A percentile compares a stretch with the other conserved stretches of the same genome.
phyloP scores from a whole-genome alignment of 345 rosid genomes.

The Odontarrhena argentea region DNA sequence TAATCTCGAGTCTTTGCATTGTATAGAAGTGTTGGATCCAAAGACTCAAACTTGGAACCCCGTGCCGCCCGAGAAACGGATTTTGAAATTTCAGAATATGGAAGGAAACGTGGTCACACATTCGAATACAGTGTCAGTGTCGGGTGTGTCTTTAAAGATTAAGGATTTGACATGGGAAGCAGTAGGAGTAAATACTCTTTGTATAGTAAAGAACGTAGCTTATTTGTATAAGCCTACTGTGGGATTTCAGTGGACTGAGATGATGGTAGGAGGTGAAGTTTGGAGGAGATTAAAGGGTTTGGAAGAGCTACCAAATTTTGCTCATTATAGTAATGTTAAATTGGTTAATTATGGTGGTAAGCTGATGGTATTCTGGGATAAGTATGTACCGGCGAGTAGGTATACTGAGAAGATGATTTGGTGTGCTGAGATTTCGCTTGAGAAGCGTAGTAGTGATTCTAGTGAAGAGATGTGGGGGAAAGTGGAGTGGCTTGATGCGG shows the following conservation, averaged over 20 bases:
- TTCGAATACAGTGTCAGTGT: neutral
- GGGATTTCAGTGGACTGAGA: slow-evolving; percentile 57
- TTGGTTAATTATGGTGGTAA: slow-evolving; percentile 52
- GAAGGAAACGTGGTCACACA: slow-evolving; percentile 3
- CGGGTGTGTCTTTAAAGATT: slow-evolving; percentile 58
- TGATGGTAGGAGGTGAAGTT: neutral
- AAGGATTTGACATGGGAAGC: slow-evolving; percentile 46
- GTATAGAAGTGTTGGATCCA: too few relatives aligned
- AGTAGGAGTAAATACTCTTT: slow-evolving; percentile 50
- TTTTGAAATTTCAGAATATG: too few relatives aligned
- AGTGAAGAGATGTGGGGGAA: slow-evolving; percentile 58
- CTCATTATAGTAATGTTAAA: slow-evolving; percentile 53
- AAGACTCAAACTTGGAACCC: too few relatives aligned
- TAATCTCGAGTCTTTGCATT: too few relatives aligned
- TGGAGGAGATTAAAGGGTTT: slow-evolving; percentile 63
- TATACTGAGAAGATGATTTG: slow-evolving; percentile 48
- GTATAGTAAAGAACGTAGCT: slow-evolving; percentile 53
- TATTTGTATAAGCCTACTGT: slow-evolving; percentile 58
- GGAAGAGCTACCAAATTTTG: slow-evolving; percentile 60
- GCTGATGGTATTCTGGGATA: slow-evolving; percentile 70
- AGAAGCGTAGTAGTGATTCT: slow-evolving; percentile 41
- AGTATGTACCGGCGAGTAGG: slow-evolving; percentile 34
- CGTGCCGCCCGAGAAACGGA: neutral
- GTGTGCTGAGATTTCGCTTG: slow-evolving; percentile 64
- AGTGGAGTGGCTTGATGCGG: slow-evolving; percentile 55